Conservation (phyloP, 2,329 filamentous ascomycete genomes). For the Penicillium sp. region DNA sequence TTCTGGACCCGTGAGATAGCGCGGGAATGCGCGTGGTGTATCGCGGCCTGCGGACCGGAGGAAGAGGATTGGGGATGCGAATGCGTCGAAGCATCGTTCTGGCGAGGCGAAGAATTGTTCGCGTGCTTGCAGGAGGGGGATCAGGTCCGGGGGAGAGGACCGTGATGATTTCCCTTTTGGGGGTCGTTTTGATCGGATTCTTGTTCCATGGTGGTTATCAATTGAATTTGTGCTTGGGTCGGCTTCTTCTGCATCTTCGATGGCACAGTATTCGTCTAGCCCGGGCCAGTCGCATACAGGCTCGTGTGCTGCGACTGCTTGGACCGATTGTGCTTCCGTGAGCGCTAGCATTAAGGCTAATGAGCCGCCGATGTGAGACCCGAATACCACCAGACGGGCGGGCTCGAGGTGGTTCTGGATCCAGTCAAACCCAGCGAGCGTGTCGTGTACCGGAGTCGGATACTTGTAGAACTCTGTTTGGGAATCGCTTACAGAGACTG, state of each 20-base stretch:
- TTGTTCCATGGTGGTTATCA: not conserved
- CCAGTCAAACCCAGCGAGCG: constrained; percentile 41
- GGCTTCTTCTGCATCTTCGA: not conserved
- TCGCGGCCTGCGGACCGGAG: constrained; percentile 43
- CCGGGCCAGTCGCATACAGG: constrained; percentile 42
- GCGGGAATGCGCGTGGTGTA: constrained; percentile 34
- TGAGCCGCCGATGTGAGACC: constrained; percentile 41
- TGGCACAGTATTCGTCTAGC: constrained; percentile 41
- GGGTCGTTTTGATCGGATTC: not conserved
- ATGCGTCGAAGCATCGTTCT: constrained; percentile 44
- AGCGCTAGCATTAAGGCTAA: constrained; percentile 45
- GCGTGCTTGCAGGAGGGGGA: constrained; percentile 37
- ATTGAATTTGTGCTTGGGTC: no score
- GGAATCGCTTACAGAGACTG: not conserved
- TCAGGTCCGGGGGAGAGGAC: constrained; percentile 30
- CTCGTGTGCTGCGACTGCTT: constrained; percentile 34
- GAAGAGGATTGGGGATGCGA: constrained; percentile 44
- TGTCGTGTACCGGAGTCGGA: constrained; percentile 41
- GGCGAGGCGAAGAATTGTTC: constrained; percentile 37
- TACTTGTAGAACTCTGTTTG: constrained; percentile 26
- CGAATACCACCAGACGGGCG: constrained; percentile 30
- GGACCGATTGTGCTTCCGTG: constrained; percentile 37
- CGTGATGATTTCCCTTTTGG: constrained; percentile 9
- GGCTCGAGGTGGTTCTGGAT: constrained; percentile 33
- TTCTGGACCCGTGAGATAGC: constrained; percentile 33